These are phyloP conservation scores for Trichoderma sp. DNA, from an alignment of 2,329 filamentous ascomycete species.

Conservation along the genomic window DNA sequence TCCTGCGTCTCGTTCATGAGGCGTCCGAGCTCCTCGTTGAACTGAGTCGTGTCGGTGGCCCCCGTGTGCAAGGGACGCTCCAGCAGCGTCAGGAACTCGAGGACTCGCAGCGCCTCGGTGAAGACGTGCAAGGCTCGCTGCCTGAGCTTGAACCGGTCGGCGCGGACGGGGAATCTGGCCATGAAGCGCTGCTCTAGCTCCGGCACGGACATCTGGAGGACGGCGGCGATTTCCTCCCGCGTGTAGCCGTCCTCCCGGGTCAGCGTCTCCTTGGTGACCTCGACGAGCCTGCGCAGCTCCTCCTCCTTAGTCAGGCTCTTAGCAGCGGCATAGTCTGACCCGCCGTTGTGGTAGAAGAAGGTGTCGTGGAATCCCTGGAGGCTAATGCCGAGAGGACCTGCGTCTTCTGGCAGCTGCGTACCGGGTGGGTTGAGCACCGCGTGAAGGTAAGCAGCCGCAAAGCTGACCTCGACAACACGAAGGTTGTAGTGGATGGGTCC, in stretches of 20 bases:
- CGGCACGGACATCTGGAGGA: conserved; percentile 65
- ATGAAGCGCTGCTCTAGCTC: conserved; percentile 78
- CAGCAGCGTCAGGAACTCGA: conserved; percentile 79
- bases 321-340: conserved; percentile 41
- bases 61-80: conserved; percentile 45
- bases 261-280: conserved; percentile 68
- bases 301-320: conserved; percentile 50
- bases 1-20: conserved; percentile 88
- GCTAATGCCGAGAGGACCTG: conserved; percentile 77
- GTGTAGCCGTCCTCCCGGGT: conserved; percentile 82
- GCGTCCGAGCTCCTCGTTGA: conserved; percentile 70
- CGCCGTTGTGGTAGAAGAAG: conserved; percentile 60
- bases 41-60: conserved; percentile 53
- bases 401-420: conserved; percentile 69
- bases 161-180: conserved; percentile 83
- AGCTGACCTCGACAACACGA: conserved; percentile 89
- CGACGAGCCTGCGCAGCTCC: conserved; percentile 72
- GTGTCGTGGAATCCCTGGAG: conserved; percentile 84
- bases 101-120: conserved; percentile 80
- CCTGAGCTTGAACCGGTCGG: conserved; percentile 81
- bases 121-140: conserved; percentile 91
- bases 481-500: conserved; percentile 95
- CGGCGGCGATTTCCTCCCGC: conserved; percentile 74
- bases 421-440: conserved; percentile 55
- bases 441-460: conserved; percentile 72